phyloP scores from a whole-genome alignment of 2,329 filamentous ascomycete genomes.

The Aspergillus sp. region DNA sequence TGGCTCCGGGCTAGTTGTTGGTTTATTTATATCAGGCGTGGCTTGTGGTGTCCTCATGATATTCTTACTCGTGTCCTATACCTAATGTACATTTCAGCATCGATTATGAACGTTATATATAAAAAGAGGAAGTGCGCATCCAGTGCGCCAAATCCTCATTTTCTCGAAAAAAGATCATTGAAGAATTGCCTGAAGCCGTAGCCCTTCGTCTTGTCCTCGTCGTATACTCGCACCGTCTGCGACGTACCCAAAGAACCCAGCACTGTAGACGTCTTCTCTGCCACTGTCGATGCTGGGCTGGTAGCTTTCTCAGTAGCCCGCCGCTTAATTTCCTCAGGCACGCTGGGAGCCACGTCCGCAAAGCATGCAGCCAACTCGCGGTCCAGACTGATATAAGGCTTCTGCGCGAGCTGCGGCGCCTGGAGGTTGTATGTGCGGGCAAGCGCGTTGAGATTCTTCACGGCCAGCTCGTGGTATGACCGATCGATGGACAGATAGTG shows the following conservation, averaged over 20 bases:
- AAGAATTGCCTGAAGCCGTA: conserved; percentile 89
- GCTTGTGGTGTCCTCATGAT: no score
- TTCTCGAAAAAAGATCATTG: conserved; percentile 60
- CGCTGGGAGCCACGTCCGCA: conserved; percentile 69
- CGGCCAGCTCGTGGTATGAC: conserved; percentile 64
- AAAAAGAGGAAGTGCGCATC: background rate
- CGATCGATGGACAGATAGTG: conserved; percentile 64
- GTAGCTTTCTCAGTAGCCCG: conserved; percentile 47
- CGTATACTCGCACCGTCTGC: conserved; percentile 53
- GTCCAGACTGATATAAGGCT: conserved; percentile 78
- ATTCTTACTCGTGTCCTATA: conserved; percentile 1
- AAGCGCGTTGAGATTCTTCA: conserved; percentile 68
- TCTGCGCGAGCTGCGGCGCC: conserved; percentile 84
- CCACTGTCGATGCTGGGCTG: conserved; percentile 21
- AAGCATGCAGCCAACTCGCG: conserved; percentile 75
- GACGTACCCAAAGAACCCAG: conserved; percentile 50
- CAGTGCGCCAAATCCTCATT: conserved; percentile 3
- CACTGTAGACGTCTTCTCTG: conserved; percentile 39
- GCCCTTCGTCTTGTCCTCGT: conserved; percentile 58
- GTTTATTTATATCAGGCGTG: no score
- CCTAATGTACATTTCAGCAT: conserved; percentile 1
- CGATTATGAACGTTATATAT: background rate
- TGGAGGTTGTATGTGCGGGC: conserved; percentile 89
- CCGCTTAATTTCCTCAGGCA: conserved; percentile 63
- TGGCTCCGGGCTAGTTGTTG: no score